These are phyloP conservation scores for Borovskyia barvae DNA, from an alignment of 208 protist species.

Conservation along the genomic window DNA sequence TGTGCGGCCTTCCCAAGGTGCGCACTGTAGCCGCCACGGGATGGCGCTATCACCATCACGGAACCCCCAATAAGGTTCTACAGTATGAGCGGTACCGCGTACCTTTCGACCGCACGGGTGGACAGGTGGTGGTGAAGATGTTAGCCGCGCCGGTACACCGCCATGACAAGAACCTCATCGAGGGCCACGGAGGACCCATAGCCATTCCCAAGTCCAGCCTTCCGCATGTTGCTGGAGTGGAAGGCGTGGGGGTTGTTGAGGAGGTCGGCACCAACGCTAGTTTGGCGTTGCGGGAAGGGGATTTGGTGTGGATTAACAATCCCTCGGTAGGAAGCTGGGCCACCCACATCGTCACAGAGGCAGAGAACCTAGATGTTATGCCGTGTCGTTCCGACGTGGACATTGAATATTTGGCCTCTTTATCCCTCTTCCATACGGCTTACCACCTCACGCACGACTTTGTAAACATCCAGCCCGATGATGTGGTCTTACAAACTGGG, in stretches of 20 bases:
- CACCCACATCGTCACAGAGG: constrained; percentile 86
- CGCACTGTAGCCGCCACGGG: constrained; percentile 82
- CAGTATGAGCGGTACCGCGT: constrained; percentile 84
- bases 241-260: constrained; percentile 95
- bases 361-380: constrained; percentile 83
- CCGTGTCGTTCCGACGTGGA: constrained; percentile 88
- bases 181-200: constrained; percentile 78
- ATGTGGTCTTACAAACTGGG: constrained; percentile 86
- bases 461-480: constrained; percentile 88
- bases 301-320: constrained; percentile 94
- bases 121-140: constrained; percentile 94
- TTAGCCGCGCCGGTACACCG: constrained; percentile 95
- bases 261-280: constrained; percentile 84
- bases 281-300: constrained; percentile 75
- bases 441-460: constrained; percentile 95
- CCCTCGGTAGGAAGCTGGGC: constrained; percentile 89
- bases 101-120: constrained; percentile 78
- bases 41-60: constrained; percentile 87
- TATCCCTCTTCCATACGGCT: constrained; percentile 96
- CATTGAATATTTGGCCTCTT: constrained; percentile 91
- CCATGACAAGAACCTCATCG: constrained; percentile 95
- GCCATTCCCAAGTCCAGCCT: constrained; percentile 16
- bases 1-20: constrained; percentile 38
- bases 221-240: constrained; percentile 85
- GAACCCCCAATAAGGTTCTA: constrained; percentile 68